Conservation (phyloP, 2,329 filamentous ascomycete species). For the Fusarium sp. region DNA sequence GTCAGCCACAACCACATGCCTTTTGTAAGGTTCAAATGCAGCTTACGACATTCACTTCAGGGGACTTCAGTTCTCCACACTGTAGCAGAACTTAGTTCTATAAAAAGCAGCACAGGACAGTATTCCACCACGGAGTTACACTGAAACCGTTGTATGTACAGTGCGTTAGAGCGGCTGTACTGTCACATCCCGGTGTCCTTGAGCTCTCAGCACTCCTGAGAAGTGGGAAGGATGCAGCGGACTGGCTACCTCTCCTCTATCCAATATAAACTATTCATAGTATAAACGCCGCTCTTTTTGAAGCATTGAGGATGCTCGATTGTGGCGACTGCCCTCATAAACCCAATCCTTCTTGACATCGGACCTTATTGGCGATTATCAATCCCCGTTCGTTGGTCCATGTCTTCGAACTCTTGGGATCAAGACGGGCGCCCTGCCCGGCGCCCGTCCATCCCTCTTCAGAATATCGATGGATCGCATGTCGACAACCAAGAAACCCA, state of each 20-base stretch:
- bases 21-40: background rate
- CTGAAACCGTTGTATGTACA: conserved; percentile 25
- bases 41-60: conserved; percentile 32
- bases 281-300: conserved; percentile 18
- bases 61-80: conserved; percentile 34
- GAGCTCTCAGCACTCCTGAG: conserved; percentile 40
- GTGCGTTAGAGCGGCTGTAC: conserved; percentile 22
- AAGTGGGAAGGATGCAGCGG: conserved; percentile 28
- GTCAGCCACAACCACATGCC: conserved; percentile 46
- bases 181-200: conserved; percentile 29
- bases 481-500: conserved; percentile 22
- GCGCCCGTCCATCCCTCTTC: conserved; percentile 74
- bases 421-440: conserved; percentile 43
- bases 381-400: conserved; percentile 37
- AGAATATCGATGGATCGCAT: conserved; percentile 61
- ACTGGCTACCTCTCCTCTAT: conserved; percentile 31
- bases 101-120: conserved; percentile 35
- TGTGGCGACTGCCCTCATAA: conserved; percentile 11
- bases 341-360: conserved; percentile 33
- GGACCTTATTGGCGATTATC: conserved; percentile 39
- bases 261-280: conserved; percentile 17
- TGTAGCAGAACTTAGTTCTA: conserved; percentile 39
- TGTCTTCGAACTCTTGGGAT: conserved; percentile 48
- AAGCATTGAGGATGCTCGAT: conserved; percentile 39
- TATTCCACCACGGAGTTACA: conserved; percentile 1